Evolutionary conservation across 768 basidiomycete genomes (phyloP).

Genomic region (Gymnopilus dilepis): DNA sequence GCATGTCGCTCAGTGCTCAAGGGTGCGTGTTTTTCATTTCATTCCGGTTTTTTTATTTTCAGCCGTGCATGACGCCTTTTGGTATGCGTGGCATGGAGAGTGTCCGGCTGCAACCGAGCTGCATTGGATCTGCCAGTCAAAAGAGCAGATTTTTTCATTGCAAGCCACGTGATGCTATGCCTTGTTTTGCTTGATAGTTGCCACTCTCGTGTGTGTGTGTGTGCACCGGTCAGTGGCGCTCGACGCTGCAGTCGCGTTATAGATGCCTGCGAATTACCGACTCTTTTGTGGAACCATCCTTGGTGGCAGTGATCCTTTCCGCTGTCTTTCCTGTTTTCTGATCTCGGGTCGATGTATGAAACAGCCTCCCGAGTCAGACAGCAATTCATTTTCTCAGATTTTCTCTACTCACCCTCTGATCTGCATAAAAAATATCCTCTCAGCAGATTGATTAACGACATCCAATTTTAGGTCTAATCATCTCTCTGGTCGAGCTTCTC

Average conservation of each 20-base stretch:
- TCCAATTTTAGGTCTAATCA: slow-evolving; percentile 65
- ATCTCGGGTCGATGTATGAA: too few relatives aligned
- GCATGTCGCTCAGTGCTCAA: slow-evolving; percentile 85
- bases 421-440: background rate
- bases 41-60: background rate
- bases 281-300: too few relatives aligned
- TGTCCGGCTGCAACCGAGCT: too few relatives aligned
- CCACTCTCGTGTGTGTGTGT: background rate
- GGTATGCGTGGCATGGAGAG: too few relatives aligned
- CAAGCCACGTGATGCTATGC: background rate
- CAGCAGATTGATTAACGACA: background rate
- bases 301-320: too few relatives aligned
- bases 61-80: too few relatives aligned
- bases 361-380: too few relatives aligned
- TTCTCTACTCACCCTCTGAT: background rate
- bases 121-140: too few relatives aligned
- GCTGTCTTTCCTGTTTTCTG: too few relatives aligned
- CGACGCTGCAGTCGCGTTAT: background rate
- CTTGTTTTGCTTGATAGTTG: too few relatives aligned
- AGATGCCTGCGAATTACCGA: background rate
- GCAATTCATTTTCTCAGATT: background rate
- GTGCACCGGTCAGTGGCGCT: background rate
- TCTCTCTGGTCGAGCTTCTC: slow-evolving; percentile 74
- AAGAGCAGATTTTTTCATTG: too few relatives aligned
- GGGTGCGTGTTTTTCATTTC: slow-evolving; percentile 50